These are phyloP conservation scores for Cladosporium velox DNA, from an alignment of 2,329 filamentous ascomycete species.

Conservation along the genomic window DNA sequence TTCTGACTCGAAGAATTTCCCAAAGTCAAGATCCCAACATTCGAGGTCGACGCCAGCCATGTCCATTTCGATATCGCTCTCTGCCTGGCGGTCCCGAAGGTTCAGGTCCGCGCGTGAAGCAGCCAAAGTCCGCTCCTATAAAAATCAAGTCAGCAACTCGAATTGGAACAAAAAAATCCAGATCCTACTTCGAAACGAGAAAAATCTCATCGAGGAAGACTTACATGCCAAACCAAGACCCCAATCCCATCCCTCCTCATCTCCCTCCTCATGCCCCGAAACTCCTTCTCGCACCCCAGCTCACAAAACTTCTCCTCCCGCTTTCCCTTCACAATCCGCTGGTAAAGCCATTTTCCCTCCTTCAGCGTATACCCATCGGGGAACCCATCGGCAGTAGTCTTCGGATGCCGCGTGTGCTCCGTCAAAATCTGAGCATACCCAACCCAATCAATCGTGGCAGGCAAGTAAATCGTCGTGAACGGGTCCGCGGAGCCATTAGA, in stretches of 20 bases:
- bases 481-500: neutral
- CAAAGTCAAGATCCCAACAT: neutral
- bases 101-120: neutral
- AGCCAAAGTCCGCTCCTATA: neutral
- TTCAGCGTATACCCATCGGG: neutral
- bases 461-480: neutral
- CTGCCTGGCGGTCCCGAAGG: neutral
- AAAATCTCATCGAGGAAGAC: neutral
- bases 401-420: neutral
- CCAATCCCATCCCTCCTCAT: neutral
- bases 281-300: neutral
- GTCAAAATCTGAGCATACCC: neutral
- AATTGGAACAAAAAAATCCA: too few relatives aligned
- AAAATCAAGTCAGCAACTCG: neutral
- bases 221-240: constrained; percentile 10
- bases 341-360: neutral
- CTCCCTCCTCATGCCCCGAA: neutral
- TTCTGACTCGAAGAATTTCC: neutral
- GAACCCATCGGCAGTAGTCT: neutral
- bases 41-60: neutral
- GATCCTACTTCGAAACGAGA: too few relatives aligned
- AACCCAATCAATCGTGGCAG: neutral
- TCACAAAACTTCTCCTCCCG: neutral
- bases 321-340: neutral
- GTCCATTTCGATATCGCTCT: neutral